Percentiles rank a stretch among this genome's conserved stretches.
Evolutionary conservation across 2,329 filamentous ascomycete species (phyloP).

Genomic region (Aspergillus flavus): DNA sequence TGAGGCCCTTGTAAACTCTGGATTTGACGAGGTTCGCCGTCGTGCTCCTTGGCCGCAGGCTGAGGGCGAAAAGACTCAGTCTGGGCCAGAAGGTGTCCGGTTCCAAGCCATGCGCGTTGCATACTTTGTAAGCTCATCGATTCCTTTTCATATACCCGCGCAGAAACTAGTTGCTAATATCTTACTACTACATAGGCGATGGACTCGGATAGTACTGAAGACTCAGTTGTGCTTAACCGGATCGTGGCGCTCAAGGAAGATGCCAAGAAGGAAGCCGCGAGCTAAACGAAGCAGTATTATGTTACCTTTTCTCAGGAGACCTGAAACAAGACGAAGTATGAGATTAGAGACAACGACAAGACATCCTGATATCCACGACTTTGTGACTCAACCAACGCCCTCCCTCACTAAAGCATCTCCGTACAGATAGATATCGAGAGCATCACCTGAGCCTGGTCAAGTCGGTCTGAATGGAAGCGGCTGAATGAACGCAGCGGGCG

Average conservation of each 20-base stretch:
- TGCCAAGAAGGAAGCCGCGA: slow-evolving; percentile 13
- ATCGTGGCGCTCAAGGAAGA: slow-evolving; percentile 87
- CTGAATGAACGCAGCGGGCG: neutral
- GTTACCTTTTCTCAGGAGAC: neutral
- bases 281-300: neutral
- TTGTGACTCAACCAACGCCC: neutral
- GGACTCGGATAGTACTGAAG: slow-evolving; percentile 75
- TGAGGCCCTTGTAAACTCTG: slow-evolving; percentile 78
- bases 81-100: slow-evolving; percentile 73
- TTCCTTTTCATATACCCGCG: neutral
- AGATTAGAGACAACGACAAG: neutral
- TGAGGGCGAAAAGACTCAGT: slow-evolving; percentile 56
- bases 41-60: slow-evolving; percentile 81
- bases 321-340: neutral
- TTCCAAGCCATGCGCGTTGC: slow-evolving; percentile 92
- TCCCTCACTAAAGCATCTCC: neutral
- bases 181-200: slow-evolving; percentile 38
- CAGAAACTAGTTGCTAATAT: neutral
- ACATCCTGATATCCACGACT: neutral
- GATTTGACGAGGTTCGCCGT: slow-evolving; percentile 74
- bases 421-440: neutral
- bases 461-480: neutral
- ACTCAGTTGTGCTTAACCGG: slow-evolving; percentile 84
- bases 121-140: slow-evolving; percentile 34
- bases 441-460: neutral